A percentile compares a stretch with the other conserved stretches of the same genome.
Conservation (phyloP, 2,329 filamentous ascomycete species). For the Arthrobotrys iridis region DNA sequence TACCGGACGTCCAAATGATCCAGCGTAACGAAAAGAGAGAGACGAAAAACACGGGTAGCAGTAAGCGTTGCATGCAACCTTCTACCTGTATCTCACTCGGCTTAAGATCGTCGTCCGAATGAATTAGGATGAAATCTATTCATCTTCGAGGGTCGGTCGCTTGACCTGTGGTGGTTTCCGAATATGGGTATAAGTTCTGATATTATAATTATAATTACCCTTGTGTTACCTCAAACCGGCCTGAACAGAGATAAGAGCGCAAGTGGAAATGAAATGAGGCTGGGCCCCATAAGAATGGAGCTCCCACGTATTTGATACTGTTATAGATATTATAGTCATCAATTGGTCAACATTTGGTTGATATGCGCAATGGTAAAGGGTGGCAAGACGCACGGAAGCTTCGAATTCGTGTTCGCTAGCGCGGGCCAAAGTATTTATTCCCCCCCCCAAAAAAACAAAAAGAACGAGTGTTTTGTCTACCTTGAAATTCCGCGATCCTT, state of each 20-base stretch:
- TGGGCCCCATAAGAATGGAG: conserved; percentile 14
- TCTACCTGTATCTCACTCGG: not conserved
- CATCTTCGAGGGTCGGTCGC: not conserved
- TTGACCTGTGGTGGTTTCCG: conserved; percentile 22
- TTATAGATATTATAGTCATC: conserved; percentile 32
- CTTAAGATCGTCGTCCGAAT: not conserved
- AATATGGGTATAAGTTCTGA: conserved; percentile 22
- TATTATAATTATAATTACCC: conserved; percentile 25
- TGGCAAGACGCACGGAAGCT: conserved; percentile 3
- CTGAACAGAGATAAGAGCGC: conserved; percentile 32
- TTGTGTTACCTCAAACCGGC: conserved; percentile 40
- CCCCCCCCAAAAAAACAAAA: no score
- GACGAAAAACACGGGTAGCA: no score
- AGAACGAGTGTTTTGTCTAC: conserved; percentile 21
- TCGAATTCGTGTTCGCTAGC: conserved; percentile 17
- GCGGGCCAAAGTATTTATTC: not conserved
- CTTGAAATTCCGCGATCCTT: conserved; percentile 32
- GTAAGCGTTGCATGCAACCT: not conserved
- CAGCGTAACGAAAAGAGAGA: conserved; percentile 34
- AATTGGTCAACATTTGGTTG: conserved; percentile 10
- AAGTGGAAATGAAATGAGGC: conserved; percentile 24
- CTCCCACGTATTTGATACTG: conserved; percentile 27
- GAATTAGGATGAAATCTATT: no score
- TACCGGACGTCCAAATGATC: conserved; percentile 7
- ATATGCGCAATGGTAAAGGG: not conserved